These are phyloP conservation scores for Boechera stricta DNA, from an alignment of 345 rosid species.

Conservation along the genomic window DNA sequence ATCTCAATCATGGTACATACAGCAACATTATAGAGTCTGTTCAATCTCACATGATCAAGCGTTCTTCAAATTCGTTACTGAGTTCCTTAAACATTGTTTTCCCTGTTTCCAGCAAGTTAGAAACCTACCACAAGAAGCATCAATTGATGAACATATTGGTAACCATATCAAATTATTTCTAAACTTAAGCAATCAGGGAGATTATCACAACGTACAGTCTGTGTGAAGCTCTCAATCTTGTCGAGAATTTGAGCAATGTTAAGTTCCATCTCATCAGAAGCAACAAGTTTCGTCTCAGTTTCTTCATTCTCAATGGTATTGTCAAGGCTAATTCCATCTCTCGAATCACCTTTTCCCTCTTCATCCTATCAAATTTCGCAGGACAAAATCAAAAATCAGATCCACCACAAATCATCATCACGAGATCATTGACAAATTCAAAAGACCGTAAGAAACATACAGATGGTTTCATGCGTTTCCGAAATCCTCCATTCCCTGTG, in stretches of 20 bases:
- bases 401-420: conserved; percentile 28
- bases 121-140: conserved; percentile 54
- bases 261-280: conserved; percentile 85
- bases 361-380: conserved; percentile 50
- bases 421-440: conserved; percentile 21
- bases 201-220: conserved; percentile 53
- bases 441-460: conserved; percentile 47
- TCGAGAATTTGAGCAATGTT: conserved; percentile 64
- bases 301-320: conserved; percentile 59
- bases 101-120: conserved; percentile 78
- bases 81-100: conserved; percentile 80
- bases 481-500: conserved; percentile 45
- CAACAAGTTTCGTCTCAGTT: conserved; percentile 53
- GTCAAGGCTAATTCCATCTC: conserved; percentile 47
- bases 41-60: conserved; percentile 62
- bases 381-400: conserved; percentile 1
- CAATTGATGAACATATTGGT: not conserved
- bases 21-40: conserved; percentile 15
- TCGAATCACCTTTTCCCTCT: conserved; percentile 50
- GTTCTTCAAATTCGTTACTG: conserved; percentile 77
- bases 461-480: conserved; percentile 68
- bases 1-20: conserved; percentile 9
- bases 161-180: not conserved
- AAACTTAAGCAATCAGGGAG: not conserved
- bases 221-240: conserved; percentile 81